A percentile compares a stretch with the other conserved stretches of the same genome.
Conservation (phyloP, 2,329 filamentous ascomycete species). For the Fusarium nanum region DNA sequence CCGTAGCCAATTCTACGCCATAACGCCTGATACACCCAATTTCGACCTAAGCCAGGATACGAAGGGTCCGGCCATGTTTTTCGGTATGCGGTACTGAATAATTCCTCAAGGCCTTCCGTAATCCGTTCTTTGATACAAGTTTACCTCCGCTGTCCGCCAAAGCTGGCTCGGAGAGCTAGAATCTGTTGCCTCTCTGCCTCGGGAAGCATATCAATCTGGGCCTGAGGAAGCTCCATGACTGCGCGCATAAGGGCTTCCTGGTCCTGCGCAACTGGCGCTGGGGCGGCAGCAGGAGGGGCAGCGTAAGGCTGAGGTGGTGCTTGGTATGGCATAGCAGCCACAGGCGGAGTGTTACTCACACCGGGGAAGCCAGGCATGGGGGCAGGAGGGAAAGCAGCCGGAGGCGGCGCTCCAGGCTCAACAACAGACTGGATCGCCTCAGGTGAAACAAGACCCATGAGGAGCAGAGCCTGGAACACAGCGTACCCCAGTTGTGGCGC, state of each 20-base stretch:
- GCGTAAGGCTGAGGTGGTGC: constrained; percentile 57
- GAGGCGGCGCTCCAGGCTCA: constrained; percentile 64
- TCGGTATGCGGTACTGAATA: background rate
- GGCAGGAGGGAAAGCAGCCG: constrained; percentile 53
- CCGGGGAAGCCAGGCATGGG: constrained; percentile 48
- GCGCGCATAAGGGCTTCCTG: constrained; percentile 82
- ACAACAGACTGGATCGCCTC: constrained; percentile 84
- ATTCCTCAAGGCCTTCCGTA: background rate
- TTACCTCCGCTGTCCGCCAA: constrained; percentile 59
- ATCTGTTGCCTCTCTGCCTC: constrained; percentile 83
- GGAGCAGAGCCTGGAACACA: constrained; percentile 91
- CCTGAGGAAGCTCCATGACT: constrained; percentile 82
- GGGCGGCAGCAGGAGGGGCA: constrained; percentile 49
- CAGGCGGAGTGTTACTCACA: constrained; percentile 58
- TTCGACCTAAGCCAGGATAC: constrained; percentile 12
- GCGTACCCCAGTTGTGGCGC: constrained; percentile 94
- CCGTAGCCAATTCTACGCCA: constrained; percentile 31
- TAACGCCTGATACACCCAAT: constrained; percentile 35
- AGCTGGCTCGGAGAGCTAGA: constrained; percentile 76
- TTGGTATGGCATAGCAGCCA: constrained; percentile 59
- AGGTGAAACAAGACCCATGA: constrained; percentile 92
- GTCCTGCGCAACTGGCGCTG: constrained; percentile 59
- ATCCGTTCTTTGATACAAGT: background rate
- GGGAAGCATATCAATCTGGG: constrained; percentile 82
- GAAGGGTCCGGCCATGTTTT: background rate